Evolutionary conservation across 2,329 filamentous ascomycete species (phyloP).

Genomic region (Colletotrichum simmondsii): DNA sequence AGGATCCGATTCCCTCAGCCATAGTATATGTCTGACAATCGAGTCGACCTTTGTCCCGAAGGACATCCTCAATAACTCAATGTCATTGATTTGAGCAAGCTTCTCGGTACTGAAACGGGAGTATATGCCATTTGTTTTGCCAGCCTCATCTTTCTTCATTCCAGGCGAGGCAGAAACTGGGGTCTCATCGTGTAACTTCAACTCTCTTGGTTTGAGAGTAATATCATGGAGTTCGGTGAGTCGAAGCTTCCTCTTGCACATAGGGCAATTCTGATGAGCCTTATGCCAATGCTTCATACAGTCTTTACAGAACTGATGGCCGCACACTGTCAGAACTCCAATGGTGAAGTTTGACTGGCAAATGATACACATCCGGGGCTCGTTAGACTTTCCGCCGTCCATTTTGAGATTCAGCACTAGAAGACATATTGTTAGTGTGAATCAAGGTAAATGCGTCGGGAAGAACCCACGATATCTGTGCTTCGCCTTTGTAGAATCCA

Average conservation of each 20-base stretch:
- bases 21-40: slow-evolving; percentile 82
- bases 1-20: slow-evolving; percentile 85
- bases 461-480: slow-evolving; percentile 72
- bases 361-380: slow-evolving; percentile 83
- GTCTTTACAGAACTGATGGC: slow-evolving; percentile 91
- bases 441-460: no score
- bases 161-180: slow-evolving; percentile 13
- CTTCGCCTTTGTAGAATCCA: slow-evolving; percentile 76
- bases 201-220: slow-evolving; percentile 79
- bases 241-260: slow-evolving; percentile 80
- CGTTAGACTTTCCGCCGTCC: slow-evolving; percentile 70
- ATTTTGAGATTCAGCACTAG: slow-evolving; percentile 64
- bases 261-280: slow-evolving; percentile 80
- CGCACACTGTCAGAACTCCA: slow-evolving; percentile 88
- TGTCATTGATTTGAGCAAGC: slow-evolving; percentile 82
- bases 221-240: slow-evolving; percentile 84
- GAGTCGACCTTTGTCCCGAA: slow-evolving; percentile 94
- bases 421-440: background rate
- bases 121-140: slow-evolving; percentile 72
- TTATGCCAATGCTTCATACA: slow-evolving; percentile 86
- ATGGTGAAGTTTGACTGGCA: slow-evolving; percentile 81
- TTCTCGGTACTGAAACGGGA: slow-evolving; percentile 77
- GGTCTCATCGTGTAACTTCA: slow-evolving; percentile 68
- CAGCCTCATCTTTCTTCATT: background rate
- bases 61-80: slow-evolving; percentile 77